Conservation (phyloP, 1,139 yeast genomes). For the Hansenula sp. region DNA sequence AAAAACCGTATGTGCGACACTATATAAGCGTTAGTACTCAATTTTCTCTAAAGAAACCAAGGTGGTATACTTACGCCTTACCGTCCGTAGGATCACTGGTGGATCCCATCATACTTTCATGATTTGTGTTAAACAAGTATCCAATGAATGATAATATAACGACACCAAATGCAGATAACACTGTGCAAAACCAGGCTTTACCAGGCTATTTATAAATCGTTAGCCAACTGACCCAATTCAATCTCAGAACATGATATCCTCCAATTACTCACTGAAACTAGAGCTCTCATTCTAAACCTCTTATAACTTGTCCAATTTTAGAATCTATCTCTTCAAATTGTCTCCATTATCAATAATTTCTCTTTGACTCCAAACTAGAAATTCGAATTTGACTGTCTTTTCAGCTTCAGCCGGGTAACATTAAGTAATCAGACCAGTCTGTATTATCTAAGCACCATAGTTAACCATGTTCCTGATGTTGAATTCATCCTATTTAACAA, state of each 20-base stretch:
- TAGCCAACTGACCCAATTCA: neutral
- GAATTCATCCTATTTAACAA: no score
- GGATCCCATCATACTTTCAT: conserved; percentile 92
- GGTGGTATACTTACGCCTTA: conserved; percentile 49
- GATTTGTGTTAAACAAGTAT: conserved; percentile 70
- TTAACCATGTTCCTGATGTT: no score
- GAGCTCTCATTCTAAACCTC: conserved; percentile 28
- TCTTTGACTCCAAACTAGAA: no score
- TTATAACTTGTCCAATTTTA: no score
- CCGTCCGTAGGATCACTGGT: conserved; percentile 90
- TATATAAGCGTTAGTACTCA: conserved; percentile 14
- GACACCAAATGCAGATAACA: conserved; percentile 86
- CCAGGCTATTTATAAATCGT: conserved; percentile 44
- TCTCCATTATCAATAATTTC: no score
- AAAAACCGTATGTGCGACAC: conserved; percentile 84
- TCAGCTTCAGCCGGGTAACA: no score
- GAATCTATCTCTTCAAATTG: no score
- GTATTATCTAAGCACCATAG: no score
- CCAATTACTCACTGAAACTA: conserved; percentile 36
- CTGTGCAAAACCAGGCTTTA: conserved; percentile 93
- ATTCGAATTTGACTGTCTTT: no score
- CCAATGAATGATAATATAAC: conserved; percentile 85
- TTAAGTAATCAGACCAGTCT: no score
- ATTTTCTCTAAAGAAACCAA: neutral
- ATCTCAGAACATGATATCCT: neutral